Evolutionary conservation across 345 rosid species (phyloP).

Genomic region (Gossypium australe): DNA sequence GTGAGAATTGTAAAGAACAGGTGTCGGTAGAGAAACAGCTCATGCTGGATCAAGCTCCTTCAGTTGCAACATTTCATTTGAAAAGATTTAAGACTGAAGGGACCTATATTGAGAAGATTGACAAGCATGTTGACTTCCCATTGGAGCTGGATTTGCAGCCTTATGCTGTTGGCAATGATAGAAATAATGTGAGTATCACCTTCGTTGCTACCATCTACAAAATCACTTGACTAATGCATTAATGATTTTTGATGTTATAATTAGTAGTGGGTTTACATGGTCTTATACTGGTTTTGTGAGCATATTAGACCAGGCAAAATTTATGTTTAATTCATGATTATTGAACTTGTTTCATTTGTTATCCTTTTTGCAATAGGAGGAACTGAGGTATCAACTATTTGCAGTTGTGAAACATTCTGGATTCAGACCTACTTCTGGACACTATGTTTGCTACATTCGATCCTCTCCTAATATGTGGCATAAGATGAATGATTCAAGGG

Average conservation of each 20-base stretch:
- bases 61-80: conserved; percentile 65
- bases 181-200: conserved; percentile 36
- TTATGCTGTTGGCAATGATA: conserved; percentile 31
- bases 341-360: not conserved
- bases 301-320: not conserved
- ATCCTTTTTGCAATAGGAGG: conserved; percentile 2
- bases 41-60: conserved; percentile 58
- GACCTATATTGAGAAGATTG: conserved; percentile 54
- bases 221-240: not conserved
- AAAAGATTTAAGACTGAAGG: conserved; percentile 89
- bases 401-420: conserved; percentile 22
- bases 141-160: conserved; percentile 76
- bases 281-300: not conserved
- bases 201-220: not conserved
- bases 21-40: conserved; percentile 76
- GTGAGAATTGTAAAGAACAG: conserved; percentile 62
- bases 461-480: conserved; percentile 13
- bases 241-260: not conserved
- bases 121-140: conserved; percentile 67
- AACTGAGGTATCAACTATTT: conserved; percentile 11
- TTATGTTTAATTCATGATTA: not conserved
- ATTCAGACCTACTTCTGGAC: conserved; percentile 15
- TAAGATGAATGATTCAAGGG: conserved; percentile 13
- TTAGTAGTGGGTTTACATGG: not conserved
- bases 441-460: conserved; percentile 13